Conservation (phyloP, 2,329 filamentous ascomycete genomes). For the Venturia pyrina region DNA sequence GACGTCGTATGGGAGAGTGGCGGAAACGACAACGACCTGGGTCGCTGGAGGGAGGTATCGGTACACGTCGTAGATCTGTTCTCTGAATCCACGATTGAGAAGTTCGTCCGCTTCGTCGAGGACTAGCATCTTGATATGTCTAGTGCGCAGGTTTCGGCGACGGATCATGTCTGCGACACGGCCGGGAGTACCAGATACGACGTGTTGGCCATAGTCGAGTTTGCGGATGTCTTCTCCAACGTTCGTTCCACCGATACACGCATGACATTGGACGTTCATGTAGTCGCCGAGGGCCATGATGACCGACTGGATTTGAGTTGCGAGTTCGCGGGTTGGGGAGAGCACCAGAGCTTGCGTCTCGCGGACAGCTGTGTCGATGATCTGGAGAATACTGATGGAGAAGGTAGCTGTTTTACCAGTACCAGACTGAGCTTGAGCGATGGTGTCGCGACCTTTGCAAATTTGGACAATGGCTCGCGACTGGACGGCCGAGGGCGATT, state of each 20-base stretch:
- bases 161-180: conserved; percentile 83
- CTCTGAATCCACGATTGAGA: conserved; percentile 88
- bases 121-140: conserved; percentile 70
- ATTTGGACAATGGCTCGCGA: conserved; percentile 97
- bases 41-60: conserved; percentile 92
- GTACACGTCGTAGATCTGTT: conserved; percentile 99
- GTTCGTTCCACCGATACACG: conserved; percentile 96
- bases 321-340: conserved; percentile 90
- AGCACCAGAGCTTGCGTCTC: conserved; percentile 92
- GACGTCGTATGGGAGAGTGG: conserved; percentile 94
- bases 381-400: conserved; percentile 90
- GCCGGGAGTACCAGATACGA: conserved; percentile 95
- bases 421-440: conserved; percentile 94
- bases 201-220: conserved; percentile 94
- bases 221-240: conserved; percentile 97
- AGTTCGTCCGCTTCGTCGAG: conserved; percentile 69
- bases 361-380: conserved; percentile 86
- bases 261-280: conserved; percentile 99
- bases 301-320: conserved; percentile 96
- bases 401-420: conserved; percentile 97
- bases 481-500: conserved; percentile 94
- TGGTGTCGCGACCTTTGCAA: conserved; percentile 97
- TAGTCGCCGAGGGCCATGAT: conserved; percentile 99
- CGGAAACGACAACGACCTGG: conserved; percentile 95
- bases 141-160: conserved; percentile 60